Conservation (phyloP, 805 yeast species). For the Lachancea waltii region DNA sequence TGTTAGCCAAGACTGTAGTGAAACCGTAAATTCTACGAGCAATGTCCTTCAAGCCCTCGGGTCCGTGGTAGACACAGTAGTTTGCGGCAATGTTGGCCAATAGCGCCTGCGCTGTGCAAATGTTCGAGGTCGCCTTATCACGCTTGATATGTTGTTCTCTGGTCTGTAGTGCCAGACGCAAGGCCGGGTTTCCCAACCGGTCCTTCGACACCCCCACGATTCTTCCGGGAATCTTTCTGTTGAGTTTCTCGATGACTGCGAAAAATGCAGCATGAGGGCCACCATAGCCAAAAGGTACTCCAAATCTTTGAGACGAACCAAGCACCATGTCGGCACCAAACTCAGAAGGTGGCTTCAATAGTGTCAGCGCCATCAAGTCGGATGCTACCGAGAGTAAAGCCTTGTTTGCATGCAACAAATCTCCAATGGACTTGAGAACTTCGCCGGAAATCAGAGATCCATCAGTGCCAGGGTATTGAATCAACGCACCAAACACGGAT, state of each 20-base stretch:
- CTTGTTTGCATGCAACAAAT: constrained; percentile 59
- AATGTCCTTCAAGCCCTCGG: constrained; percentile 72
- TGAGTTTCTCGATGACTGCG: constrained; percentile 71
- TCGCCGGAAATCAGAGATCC: constrained; percentile 54
- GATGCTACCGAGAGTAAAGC: constrained; percentile 84
- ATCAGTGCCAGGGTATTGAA: constrained; percentile 86
- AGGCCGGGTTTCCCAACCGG: constrained; percentile 81
- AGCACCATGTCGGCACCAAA: constrained; percentile 90
- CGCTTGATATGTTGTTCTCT: constrained; percentile 97
- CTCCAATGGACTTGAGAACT: constrained; percentile 51
- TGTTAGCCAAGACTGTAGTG: constrained; percentile 63
- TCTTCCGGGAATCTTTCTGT: constrained; percentile 95
- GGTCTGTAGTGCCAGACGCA: constrained; percentile 90
- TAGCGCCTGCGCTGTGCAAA: constrained; percentile 96
- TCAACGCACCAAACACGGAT: constrained; percentile 69
- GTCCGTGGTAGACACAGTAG: constrained; percentile 96
- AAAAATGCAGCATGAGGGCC: constrained; percentile 99
- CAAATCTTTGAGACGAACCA: constrained; percentile 92
- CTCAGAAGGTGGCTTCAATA: constrained; percentile 74
- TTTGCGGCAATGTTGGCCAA: constrained; percentile 92
- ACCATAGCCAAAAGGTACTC: constrained; percentile 96
- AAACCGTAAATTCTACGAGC: constrained; percentile 70
- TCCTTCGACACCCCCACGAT: constrained; percentile 90
- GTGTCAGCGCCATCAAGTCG: constrained; percentile 81
- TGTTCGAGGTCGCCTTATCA: constrained; percentile 95